Percentiles rank a stretch among this genome's conserved stretches.
Conservation (phyloP, 2,329 filamentous ascomycete species). For the Colletotrichum spaethianum region DNA sequence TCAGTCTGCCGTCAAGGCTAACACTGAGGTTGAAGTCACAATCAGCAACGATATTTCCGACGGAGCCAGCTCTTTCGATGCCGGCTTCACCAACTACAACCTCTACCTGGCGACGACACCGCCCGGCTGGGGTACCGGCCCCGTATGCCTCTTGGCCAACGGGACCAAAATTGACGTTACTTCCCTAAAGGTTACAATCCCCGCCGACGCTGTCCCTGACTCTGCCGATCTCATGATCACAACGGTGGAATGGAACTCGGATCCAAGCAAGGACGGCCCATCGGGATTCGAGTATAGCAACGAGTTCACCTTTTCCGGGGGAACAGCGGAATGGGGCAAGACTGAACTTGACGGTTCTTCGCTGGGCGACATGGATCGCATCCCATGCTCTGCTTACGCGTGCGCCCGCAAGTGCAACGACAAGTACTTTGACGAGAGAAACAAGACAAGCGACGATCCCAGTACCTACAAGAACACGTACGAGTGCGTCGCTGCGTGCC, state of each 20-base stretch:
- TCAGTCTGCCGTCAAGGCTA: slow-evolving; percentile 21
- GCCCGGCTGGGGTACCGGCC: slow-evolving; percentile 48
- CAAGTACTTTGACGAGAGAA: slow-evolving; percentile 25
- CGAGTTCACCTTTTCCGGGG: slow-evolving; percentile 35
- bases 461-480: slow-evolving; percentile 16
- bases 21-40: slow-evolving; percentile 47
- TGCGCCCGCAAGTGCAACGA: slow-evolving; percentile 37
- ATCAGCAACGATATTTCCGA: slow-evolving; percentile 51
- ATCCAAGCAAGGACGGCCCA: slow-evolving; percentile 25
- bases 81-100: slow-evolving; percentile 45
- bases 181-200: slow-evolving; percentile 48
- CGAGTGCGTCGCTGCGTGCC: slow-evolving; percentile 16
- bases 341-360: slow-evolving; percentile 23
- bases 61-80: slow-evolving; percentile 42
- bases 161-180: slow-evolving; percentile 47
- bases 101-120: slow-evolving; percentile 51
- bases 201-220: slow-evolving; percentile 48
- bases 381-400: slow-evolving; percentile 38
- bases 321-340: slow-evolving; percentile 37
- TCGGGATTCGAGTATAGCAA: slow-evolving; percentile 39
- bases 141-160: slow-evolving; percentile 52
- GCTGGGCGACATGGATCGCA: slow-evolving; percentile 15
- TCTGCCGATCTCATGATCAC: slow-evolving; percentile 50
- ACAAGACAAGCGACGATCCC: slow-evolving; percentile 1
- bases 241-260: slow-evolving; percentile 37